Evolutionary conservation across 768 basidiomycete genomes (phyloP).

Genomic region (Rhodosporidiobolus odoratus): DNA sequence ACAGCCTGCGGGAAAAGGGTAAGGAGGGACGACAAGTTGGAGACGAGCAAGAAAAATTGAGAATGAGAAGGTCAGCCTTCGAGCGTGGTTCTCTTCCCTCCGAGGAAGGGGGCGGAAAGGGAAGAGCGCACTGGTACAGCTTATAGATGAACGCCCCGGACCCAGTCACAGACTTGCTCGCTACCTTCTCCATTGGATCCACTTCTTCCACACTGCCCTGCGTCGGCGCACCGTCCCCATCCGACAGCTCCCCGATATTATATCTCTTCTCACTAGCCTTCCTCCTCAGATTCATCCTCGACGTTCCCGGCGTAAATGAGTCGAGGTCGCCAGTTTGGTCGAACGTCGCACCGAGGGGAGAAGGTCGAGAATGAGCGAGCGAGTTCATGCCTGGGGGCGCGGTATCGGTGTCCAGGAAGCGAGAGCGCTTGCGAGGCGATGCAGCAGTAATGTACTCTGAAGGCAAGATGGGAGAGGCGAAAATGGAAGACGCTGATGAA

Average conservation of each 20-base stretch:
- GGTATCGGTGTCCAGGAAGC: too few relatives aligned
- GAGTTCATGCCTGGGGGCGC: too few relatives aligned
- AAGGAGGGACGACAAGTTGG: constrained; percentile 7
- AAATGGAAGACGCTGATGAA: too few relatives aligned
- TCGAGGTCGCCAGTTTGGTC: neutral
- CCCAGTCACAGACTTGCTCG: neutral
- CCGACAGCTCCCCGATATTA: neutral
- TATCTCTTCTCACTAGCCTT: neutral
- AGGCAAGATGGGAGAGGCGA: too few relatives aligned
- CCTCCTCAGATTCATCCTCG: neutral
- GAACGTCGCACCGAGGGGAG: neutral
- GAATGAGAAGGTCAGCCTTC: too few relatives aligned
- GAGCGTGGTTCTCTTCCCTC: constrained; percentile 9
- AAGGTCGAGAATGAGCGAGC: neutral
- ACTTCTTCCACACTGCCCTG: neutral
- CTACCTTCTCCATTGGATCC: neutral
- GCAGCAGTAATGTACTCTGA: too few relatives aligned
- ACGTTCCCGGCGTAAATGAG: neutral
- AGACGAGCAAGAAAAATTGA: too few relatives aligned
- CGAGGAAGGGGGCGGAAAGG: neutral
- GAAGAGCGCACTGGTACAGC: constrained; percentile 57
- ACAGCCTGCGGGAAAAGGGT: constrained; percentile 58
- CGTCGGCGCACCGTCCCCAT: neutral
- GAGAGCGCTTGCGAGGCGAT: too few relatives aligned
- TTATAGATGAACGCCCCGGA: constrained; percentile 63